Base-by-base conservation (phyloP, 768 basidiomycete genomes). In the Mycena kentingensis region DNA sequence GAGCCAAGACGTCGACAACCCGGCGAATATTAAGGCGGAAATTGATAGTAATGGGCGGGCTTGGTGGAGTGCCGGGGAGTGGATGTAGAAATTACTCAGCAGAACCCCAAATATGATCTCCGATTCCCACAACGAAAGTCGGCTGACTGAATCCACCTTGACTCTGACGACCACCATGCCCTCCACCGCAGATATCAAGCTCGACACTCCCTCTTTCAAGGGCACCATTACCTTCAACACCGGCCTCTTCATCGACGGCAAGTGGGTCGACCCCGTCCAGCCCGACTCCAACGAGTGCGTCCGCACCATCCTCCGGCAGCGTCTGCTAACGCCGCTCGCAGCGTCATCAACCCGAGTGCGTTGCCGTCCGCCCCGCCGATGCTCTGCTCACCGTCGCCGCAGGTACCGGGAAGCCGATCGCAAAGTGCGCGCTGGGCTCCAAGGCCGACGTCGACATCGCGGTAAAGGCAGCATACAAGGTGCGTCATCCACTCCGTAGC, bases 391-490 rank as follows among this genome's bases (percentile, higher is more conserved):
- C 5, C 4, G 32, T 27, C 1, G 6, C 16, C 5, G 35, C 54
- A 61, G 55, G 50, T 25, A 60, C 41, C 5, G 61, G 58, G 39
- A 76, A 85, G 61, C 56, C 74, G 27, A 72, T 79, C 62, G 74
- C 77, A 10, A 41, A 70, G 19, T 66, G 85, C 57, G 62, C 76
- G 3, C 76, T 78, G 60, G 86, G 75, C 22, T 77, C 77, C 5
- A 29, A 70, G 11, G 75, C 79, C 54, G 88, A 90, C 58, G 79
- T 90, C 50, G 82, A 90, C 67, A 58, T 58, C 36, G 87, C 87
- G 1, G 87, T 88, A 58, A 65, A 69, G 4, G 81, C 74, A 31
- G 84, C 86, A 0, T 75, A 80, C 49, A 76, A 72, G 55, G 80
- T 28, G 21, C 15, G 44, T 42, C 5, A n/a, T n/a, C n/a, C n/a